Evolutionary conservation across 805 yeast species (phyloP), one percentile per base, ranked within the genome.

Genomic region (Cyberlindnera suaveolens): DNA sequence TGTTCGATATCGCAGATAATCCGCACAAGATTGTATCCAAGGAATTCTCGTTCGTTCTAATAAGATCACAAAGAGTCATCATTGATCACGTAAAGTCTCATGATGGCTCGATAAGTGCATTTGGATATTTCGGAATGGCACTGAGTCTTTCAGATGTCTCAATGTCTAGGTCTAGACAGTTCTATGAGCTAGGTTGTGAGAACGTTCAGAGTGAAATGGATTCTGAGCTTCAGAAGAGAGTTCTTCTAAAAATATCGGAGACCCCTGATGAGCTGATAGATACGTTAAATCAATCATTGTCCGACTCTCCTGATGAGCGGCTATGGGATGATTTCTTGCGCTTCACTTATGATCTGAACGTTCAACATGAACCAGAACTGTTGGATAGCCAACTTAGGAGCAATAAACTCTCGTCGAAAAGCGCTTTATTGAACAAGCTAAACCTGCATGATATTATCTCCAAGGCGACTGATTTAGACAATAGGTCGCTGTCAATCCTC

Each of bases 401-500:
- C 20, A 9, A 18, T 5, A 26, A 13, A 5, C 31, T 38, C 10
- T 9, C 18, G 3, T 31, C 35, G 6, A 38, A 38, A 17, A 20
- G 29, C 31, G 17, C 34, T 14, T 6, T 38, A 9, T 16, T 38
- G 18, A 15, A 18, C 7, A 10, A 30, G 11, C 15, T 38, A 10
- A 17, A 34, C 7, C 30, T 31, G 13, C 29, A 19, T 8, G 29
- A 30, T 14, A 31, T 30, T 17, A 14, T 38, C 16, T 6, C 13
- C 6, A n/a, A 18, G 16, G 27, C 41, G 1, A 11, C 20, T 4
- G 36, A 44, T 7, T 32, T 54, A 10, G 54, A 49, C 34, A 47
- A 53, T 38, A 51, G 39, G 29, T 51, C 56, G 19, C 30, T 52
- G n/a, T 34, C 45, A 1, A 34, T 36, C 1, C 34, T 54, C 3